Evolutionary conservation across 768 basidiomycete genomes (phyloP).

Genomic region (Boletellus ananas): DNA sequence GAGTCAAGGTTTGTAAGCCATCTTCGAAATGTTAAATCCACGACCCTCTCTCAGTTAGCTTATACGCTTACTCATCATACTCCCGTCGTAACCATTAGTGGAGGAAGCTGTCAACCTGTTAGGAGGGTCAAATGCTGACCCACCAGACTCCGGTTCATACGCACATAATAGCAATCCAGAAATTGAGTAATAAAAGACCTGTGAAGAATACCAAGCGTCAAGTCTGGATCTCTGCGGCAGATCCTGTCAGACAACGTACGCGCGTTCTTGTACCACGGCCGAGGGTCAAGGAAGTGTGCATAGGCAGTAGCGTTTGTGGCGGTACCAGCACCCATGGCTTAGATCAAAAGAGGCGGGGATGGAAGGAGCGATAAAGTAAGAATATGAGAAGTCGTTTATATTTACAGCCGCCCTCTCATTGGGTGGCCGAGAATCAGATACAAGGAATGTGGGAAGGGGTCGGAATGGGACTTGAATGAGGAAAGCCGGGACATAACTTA

Average conservation of each 20-base stretch:
- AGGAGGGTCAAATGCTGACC: background rate
- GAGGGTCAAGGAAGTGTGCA: slow-evolving; percentile 54
- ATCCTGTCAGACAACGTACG: slow-evolving; percentile 32
- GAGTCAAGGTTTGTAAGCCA: slow-evolving; percentile 35
- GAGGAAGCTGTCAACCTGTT: slow-evolving; percentile 35
- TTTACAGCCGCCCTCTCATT: too few species aligned
- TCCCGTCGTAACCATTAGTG: slow-evolving; percentile 38
- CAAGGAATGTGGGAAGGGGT: too few species aligned
- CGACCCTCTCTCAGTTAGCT: too few species aligned
- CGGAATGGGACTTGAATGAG: too few species aligned
- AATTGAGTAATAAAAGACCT: slow-evolving; percentile 57
- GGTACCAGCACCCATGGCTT: slow-evolving; percentile 55
- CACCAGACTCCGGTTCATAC: slow-evolving; percentile 15
- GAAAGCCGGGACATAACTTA: too few species aligned
- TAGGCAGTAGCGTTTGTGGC: slow-evolving; percentile 38
- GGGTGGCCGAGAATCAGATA: too few species aligned
- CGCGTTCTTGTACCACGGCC: slow-evolving; percentile 69
- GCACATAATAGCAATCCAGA: slow-evolving; percentile 61
- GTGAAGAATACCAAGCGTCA: background rate
- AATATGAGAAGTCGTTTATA: too few species aligned
- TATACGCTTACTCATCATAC: slow-evolving; percentile 37
- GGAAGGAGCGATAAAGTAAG: too few species aligned
- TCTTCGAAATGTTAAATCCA: slow-evolving; percentile 17
- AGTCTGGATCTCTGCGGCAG: background rate
- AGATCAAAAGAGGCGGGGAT: background rate